phyloP scores from a whole-genome alignment of 2,329 filamentous ascomycete genomes.

The Clarireedia homoeocarpa region DNA sequence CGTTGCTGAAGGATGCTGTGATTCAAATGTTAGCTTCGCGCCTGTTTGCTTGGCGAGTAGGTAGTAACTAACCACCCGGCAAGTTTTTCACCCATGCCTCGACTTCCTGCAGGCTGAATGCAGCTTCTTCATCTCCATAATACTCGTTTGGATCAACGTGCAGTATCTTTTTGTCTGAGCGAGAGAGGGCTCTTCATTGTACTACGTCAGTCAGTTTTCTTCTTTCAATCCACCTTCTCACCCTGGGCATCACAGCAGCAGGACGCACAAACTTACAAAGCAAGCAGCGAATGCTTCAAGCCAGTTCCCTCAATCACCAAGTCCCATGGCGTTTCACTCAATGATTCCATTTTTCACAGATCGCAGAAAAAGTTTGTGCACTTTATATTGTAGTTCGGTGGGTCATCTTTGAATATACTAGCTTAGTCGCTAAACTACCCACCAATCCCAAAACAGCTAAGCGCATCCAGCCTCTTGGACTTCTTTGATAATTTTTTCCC shows the following conservation, averaged over 20 bases:
- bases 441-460: constrained; percentile 1
- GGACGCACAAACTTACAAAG: constrained; percentile 48
- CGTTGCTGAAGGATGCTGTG: constrained; percentile 22
- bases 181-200: constrained; percentile 72
- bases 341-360: constrained; percentile 54
- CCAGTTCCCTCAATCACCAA: constrained; percentile 73
- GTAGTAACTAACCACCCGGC: constrained; percentile 25
- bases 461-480: constrained; percentile 9
- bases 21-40: constrained; percentile 11
- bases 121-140: constrained; percentile 82
- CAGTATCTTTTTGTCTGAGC: constrained; percentile 83
- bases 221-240: constrained; percentile 14
- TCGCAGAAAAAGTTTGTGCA: constrained; percentile 8
- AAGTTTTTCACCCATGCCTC: constrained; percentile 59
- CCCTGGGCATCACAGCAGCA: not conserved
- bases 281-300: constrained; percentile 70
- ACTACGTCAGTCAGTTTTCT: constrained; percentile 66
- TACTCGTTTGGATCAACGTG: constrained; percentile 83
- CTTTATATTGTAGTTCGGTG: constrained; percentile 9
- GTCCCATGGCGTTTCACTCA: constrained; percentile 70
- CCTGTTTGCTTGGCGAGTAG: not conserved
- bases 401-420: constrained; percentile 1
- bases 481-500: constrained; percentile 11
- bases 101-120: constrained; percentile 74
- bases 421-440: not conserved